Conservation (phyloP, 345 rosid species). For the Corymbia maculata region DNA sequence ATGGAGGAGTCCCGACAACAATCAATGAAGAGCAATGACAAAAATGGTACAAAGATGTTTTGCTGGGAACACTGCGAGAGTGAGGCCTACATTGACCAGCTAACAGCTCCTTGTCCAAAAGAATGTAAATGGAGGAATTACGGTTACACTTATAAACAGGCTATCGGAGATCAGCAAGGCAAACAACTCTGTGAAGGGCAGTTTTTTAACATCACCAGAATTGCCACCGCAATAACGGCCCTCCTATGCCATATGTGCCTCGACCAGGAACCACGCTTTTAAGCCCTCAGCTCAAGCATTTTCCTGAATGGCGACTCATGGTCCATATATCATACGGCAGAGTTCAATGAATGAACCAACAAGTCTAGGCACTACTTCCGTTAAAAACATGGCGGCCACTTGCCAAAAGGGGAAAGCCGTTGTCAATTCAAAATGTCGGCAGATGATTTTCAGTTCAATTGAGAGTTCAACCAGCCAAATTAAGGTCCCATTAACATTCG, state of each 20-base stretch:
- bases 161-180: neutral
- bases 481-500: neutral
- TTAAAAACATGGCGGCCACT: conserved; percentile 81
- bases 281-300: conserved; percentile 49
- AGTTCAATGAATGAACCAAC: conserved; percentile 75
- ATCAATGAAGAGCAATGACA: neutral
- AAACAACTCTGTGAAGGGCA: neutral
- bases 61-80: neutral
- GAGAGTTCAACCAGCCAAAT: neutral
- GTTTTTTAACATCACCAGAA: neutral
- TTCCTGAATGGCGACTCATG: conserved; percentile 51
- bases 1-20: neutral
- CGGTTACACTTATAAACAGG: neutral
- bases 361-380: conserved; percentile 73
- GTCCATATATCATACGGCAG: conserved; percentile 75
- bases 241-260: neutral
- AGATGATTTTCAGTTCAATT: neutral
- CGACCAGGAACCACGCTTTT: neutral
- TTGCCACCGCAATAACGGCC: neutral
- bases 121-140: neutral
- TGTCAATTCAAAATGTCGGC: neutral
- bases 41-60: neutral
- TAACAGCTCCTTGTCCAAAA: neutral
- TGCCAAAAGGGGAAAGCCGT: conserved; percentile 9
- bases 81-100: neutral